Evolutionary conservation across 306 rosid species (phyloP).

Genomic region (Parietaria judaica): DNA sequence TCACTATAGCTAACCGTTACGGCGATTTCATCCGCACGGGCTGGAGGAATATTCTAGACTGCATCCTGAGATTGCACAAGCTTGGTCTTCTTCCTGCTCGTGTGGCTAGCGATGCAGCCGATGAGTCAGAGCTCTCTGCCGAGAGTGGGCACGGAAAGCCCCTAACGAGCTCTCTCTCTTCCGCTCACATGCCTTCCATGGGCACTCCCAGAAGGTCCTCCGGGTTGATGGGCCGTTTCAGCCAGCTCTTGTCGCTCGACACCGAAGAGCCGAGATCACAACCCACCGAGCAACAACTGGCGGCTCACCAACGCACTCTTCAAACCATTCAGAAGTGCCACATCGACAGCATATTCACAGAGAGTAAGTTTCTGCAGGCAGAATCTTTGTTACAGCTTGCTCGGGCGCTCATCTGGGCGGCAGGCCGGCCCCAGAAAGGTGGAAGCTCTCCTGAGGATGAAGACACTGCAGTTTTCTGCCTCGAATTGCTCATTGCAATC

Average conservation of each 20-base stretch:
- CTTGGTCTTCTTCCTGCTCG: conserved; percentile 97
- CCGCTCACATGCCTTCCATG: conserved; percentile 72
- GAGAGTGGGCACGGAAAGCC: conserved; percentile 82
- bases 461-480: conserved; percentile 96
- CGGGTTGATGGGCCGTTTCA: conserved; percentile 95
- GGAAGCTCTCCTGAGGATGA: conserved; percentile 93
- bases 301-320: conserved; percentile 98
- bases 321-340: conserved; percentile 92
- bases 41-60: conserved; percentile 96
- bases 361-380: conserved; percentile 92
- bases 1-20: conserved; percentile 84
- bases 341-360: conserved; percentile 93
- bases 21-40: conserved; percentile 96
- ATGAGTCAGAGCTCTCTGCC: conserved; percentile 73
- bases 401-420: conserved; percentile 91
- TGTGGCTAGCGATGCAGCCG: conserved; percentile 96
- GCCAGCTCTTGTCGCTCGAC: conserved; percentile 95
- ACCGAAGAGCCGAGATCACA: conserved; percentile 97
- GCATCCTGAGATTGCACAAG: conserved; percentile 91
- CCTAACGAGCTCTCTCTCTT: conserved; percentile 62
- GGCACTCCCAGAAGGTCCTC: conserved; percentile 96
- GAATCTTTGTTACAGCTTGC: conserved; percentile 94
- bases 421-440: conserved; percentile 95
- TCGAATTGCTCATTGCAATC: conserved; percentile 92
- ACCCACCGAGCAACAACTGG: conserved; percentile 97